Evolutionary conservation across 2,329 filamentous ascomycete genomes (phyloP), one percentile per base, ranked within the genome.

Genomic region (Colletotrichum neosansevieriae): DNA sequence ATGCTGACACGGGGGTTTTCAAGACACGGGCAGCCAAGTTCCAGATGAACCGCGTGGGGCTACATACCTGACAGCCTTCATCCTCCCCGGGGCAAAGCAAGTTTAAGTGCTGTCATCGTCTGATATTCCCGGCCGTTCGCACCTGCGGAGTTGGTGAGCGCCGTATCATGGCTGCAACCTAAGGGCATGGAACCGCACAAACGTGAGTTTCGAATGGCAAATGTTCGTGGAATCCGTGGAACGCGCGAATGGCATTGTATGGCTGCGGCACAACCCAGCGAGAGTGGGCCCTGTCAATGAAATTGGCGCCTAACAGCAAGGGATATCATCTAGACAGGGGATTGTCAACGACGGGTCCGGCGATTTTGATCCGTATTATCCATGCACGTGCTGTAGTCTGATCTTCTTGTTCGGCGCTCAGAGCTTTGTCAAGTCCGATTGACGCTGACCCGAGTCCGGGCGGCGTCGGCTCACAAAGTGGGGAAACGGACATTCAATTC

Each of bases 101-200:
- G 38, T 4, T 56, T 69, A 69, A 66, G 59, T 36, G 24, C 38
- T 60, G 36, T 36, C 34, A 56, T 45, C 54, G n/a, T 66, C 61
- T 45, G 61, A 66, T 59, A 3, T 59, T 15, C 36, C 7, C 40
- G 21, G 62, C 53, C 42, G 61, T 49, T 69, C 49, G 32, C 36
- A 5, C 40, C 38, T 5, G 21, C 19, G 17, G 1, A 36, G 5
- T 44, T 24, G 42, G 19, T 9, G 56, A 53, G 19, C 54, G 19
- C 32, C 9, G 66, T 69, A 60, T 69, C 66, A 69, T 5, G 15
- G 17, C 17, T 54, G 62, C 56, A 53, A 40, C 42, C 10, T 36
- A 60, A 21, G 57, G 32, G 34, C 49, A 19, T 29, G 24, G 36
- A 45, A 4, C 34, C n/a, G 34, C 13, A 4, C 32, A 24, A 40